Evolutionary conservation across 805 yeast genomes (phyloP).

Genomic region (Candida incommunis): DNA sequence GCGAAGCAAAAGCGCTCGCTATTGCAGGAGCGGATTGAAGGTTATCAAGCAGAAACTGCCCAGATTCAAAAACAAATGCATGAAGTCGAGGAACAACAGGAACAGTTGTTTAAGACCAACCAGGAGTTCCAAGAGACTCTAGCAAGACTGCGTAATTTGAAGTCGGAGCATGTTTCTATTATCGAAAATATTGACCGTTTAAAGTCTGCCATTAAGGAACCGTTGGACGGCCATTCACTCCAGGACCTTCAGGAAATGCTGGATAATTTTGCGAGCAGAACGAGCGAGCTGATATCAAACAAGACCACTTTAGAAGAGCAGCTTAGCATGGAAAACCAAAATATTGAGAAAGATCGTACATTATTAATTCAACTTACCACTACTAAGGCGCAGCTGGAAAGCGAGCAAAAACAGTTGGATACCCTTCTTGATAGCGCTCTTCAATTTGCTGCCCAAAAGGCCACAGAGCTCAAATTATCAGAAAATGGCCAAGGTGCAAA

Average conservation of each 20-base stretch:
- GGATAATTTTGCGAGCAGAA: conserved; percentile 26
- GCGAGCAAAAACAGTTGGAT: conserved; percentile 3
- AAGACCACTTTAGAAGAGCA: conserved; percentile 2
- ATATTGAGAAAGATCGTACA: neutral
- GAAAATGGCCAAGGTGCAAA: neutral
- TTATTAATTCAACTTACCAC: conserved; percentile 6
- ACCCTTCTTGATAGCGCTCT: neutral
- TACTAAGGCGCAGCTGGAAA: neutral
- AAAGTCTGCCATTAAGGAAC: neutral
- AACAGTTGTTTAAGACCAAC: conserved; percentile 53
- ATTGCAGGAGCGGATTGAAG: conserved; percentile 30
- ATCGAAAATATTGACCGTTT: neutral
- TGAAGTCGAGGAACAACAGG: conserved; percentile 41
- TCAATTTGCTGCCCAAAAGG: neutral
- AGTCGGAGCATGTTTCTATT: neutral
- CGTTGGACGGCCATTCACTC: neutral
- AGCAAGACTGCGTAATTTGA: neutral
- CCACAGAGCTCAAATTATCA: neutral
- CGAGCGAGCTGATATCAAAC: conserved; percentile 8
- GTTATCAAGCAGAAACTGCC: conserved; percentile 34
- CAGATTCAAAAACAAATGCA: conserved; percentile 36
- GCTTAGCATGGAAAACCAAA: neutral
- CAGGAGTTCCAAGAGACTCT: conserved; percentile 24
- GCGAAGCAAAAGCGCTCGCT: conserved; percentile 34
- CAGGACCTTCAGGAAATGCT: conserved; percentile 17